Percentiles rank a stretch among this genome's conserved stretches.
phyloP scores from a whole-genome alignment of 768 basidiomycete species.

The Gymnopilus junonius region DNA sequence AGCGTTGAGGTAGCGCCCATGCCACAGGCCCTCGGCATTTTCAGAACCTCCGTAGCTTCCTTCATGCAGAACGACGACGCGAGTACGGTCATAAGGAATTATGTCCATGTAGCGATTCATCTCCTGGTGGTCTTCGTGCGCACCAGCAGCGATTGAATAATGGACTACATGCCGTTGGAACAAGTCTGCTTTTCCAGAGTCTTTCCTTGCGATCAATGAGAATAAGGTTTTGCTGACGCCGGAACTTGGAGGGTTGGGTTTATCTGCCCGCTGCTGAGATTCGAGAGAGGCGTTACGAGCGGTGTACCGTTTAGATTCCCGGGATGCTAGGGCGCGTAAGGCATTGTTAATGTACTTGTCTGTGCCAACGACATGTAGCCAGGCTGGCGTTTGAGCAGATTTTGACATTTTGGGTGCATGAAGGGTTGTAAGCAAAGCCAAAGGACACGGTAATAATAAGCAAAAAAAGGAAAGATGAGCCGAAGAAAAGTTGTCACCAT shows the following conservation, averaged over 20 bases:
- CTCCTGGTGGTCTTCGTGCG: constrained; percentile 42
- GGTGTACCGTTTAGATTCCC: constrained; percentile 37
- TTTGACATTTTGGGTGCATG: constrained; percentile 1
- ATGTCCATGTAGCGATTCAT: constrained; percentile 78
- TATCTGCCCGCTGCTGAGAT: constrained; percentile 5
- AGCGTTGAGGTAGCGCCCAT: constrained; percentile 76
- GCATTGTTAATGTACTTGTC: constrained; percentile 30
- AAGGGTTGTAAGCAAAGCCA: not conserved
- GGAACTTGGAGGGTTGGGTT: constrained; percentile 3
- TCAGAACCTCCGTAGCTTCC: constrained; percentile 16
- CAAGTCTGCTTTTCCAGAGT: not conserved
- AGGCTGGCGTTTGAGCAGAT: constrained; percentile 28
- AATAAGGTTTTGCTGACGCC: not conserved
- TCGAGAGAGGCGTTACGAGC: constrained; percentile 32
- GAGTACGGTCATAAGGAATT: constrained; percentile 81
- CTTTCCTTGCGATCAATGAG: not conserved
- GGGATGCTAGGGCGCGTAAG: constrained; percentile 36
- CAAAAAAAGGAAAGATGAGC: not conserved
- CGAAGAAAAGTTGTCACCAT: not conserved
- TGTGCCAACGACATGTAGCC: constrained; percentile 32
- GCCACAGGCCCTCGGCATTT: constrained; percentile 3
- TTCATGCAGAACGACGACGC: constrained; percentile 54
- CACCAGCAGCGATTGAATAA: constrained; percentile 62
- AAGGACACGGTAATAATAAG: not conserved
- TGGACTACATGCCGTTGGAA: constrained; percentile 36